phyloP scores from a whole-genome alignment of 805 yeast genomes.

The Candida khao-thaluensis region DNA sequence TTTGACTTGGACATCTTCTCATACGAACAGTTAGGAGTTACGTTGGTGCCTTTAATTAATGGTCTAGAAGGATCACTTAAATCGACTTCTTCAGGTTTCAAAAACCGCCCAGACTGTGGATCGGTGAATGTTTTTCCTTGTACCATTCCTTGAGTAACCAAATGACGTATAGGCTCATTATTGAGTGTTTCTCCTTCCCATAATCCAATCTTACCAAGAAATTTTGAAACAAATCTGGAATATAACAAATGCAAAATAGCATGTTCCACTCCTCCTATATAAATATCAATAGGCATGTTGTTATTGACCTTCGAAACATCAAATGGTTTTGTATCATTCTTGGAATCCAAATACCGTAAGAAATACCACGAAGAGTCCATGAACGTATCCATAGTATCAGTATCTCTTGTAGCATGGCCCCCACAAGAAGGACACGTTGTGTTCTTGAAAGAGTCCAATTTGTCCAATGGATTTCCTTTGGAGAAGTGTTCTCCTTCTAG shows the following conservation, averaged over 20 bases:
- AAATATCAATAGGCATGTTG: constrained; percentile 81
- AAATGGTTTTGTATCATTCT: constrained; percentile 59
- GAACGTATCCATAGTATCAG: constrained; percentile 98
- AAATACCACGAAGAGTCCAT: constrained; percentile 98
- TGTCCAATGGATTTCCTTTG: constrained; percentile 64
- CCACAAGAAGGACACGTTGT: constrained; percentile 83
- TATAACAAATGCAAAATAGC: constrained; percentile 90
- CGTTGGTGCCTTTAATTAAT: constrained; percentile 48
- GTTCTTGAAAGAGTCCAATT: constrained; percentile 65
- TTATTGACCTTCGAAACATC: constrained; percentile 16
- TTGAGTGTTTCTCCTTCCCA: constrained; percentile 60
- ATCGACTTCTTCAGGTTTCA: constrained; percentile 76
- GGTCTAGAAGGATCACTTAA: constrained; percentile 40
- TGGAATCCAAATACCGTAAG: constrained; percentile 77
- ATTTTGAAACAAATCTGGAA: constrained; percentile 81
- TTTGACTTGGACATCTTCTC: constrained; percentile 98
- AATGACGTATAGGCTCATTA: constrained; percentile 78
- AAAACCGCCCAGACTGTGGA: constrained; percentile 68
- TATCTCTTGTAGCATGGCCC: constrained; percentile 63
- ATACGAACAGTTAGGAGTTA: constrained; percentile 53
- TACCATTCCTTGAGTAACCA: constrained; percentile 97
- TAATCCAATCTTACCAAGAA: constrained; percentile 60
- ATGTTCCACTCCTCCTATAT: constrained; percentile 95
- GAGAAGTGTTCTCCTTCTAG: constrained; percentile 53
- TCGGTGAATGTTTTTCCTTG: constrained; percentile 83